These are phyloP conservation scores for Rhododendron mucronatum DNA, from an alignment of 148 eudicot species.

Conservation along the genomic window DNA sequence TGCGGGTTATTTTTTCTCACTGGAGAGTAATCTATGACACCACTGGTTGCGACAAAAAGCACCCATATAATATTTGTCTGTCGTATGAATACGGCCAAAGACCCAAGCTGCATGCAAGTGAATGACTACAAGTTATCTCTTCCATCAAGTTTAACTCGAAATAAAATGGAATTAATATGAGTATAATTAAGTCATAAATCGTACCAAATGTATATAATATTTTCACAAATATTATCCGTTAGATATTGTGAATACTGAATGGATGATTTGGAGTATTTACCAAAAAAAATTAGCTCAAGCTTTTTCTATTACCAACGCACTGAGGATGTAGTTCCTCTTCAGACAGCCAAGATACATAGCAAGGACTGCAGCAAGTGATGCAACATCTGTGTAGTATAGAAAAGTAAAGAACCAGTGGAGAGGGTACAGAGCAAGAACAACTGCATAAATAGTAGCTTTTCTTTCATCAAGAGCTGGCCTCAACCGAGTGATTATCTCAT, in stretches of 20 bases:
- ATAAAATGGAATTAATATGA: not conserved
- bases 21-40: conserved; percentile 43
- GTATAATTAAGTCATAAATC: not conserved
- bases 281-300: conserved; percentile 5
- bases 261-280: not conserved
- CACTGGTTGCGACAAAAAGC: conserved; percentile 69
- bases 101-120: conserved; percentile 67
- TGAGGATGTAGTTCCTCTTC: conserved; percentile 54
- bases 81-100: conserved; percentile 66
- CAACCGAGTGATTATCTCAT: conserved; percentile 52
- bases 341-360: conserved; percentile 59
- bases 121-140: conserved; percentile 9
- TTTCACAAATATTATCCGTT: not conserved
- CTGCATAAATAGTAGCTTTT: conserved; percentile 53
- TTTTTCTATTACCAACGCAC: conserved; percentile 57
- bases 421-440: conserved; percentile 72
- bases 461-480: conserved; percentile 62
- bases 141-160: not conserved
- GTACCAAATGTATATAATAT: not conserved
- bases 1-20: conserved; percentile 17
- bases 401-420: conserved; percentile 93
- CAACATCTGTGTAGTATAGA: conserved; percentile 87
- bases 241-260: not conserved
- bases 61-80: conserved; percentile 94
- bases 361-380: conserved; percentile 67